Base-by-base conservation (phyloP, 495 filamentous ascomycete species). In the Clavariopsis aquatica region DNA sequence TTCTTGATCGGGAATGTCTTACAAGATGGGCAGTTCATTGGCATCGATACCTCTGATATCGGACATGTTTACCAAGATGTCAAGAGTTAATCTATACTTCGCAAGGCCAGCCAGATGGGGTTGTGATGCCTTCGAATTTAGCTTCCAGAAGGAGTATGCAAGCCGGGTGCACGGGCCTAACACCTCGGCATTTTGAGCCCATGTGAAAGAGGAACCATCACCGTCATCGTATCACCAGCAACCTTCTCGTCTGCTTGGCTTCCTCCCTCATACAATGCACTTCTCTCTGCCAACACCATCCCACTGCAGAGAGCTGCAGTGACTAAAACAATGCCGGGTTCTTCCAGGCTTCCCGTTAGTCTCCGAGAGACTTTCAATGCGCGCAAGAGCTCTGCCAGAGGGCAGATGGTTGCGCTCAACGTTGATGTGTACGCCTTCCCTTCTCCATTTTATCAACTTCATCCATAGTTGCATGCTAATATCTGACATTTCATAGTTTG, bases 341-440 rank as follows among this genome's bases (percentile, higher is more conserved):
- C 83, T 52, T 87, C 85, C 56, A 79, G 87, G 73, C 83, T 89
- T 75, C 86, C 87, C 69, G 78, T 87, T 52, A 87, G 84, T 74
- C 77, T 89, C 73, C 79, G 86, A 52, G 82, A 84, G 73, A 83
- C 80, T 76, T 83, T 89, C 75, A 78, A 82, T 67, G 78, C 79
- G 58, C 82, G 82, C 76, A 80, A 82, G 75, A 78, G 73, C 73
- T 49, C 69, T 77, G 67, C 69, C 58, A 43, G 73, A 66, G 64
- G 71, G 52, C 61, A 68, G 65, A 57, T 75, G 57, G 81, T 84
- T 38, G 76, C 85, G 60, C 72, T 94, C 53, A 94, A 92, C 73
- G 71, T 96, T 61, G 91, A 96, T 70, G 74, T 94, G 91, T 96
- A 80, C 83, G 89, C 83, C 26, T 34, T 22, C 29, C 47, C 19